Evolutionary conservation across 805 yeast species (phyloP).

Genomic region (Kuraishia floccosa): DNA sequence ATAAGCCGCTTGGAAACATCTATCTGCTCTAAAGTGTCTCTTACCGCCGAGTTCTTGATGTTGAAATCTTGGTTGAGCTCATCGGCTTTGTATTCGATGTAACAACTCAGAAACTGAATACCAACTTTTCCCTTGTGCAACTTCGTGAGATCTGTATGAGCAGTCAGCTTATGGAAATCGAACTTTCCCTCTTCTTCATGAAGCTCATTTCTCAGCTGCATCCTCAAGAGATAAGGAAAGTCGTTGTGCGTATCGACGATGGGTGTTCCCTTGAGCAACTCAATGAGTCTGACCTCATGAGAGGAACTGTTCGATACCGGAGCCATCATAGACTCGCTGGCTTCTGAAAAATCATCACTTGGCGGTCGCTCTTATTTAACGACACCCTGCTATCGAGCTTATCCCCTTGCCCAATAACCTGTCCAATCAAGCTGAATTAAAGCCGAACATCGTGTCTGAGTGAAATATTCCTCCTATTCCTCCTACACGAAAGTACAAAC

Average conservation of each 20-base stretch:
- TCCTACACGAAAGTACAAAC: too few relatives aligned
- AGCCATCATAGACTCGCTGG: too few relatives aligned
- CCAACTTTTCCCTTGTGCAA: constrained; percentile 34
- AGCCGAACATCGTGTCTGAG: too few relatives aligned
- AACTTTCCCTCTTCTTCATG: constrained; percentile 19
- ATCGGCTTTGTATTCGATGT: constrained; percentile 29
- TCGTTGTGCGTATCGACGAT: constrained; percentile 39
- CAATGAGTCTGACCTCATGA: constrained; percentile 2
- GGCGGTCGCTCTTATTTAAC: too few relatives aligned
- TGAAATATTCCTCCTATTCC: too few relatives aligned
- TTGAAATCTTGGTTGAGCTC: constrained; percentile 31
- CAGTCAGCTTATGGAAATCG: constrained; percentile 25
- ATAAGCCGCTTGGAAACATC: constrained; percentile 36
- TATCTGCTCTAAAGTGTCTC: constrained; percentile 44
- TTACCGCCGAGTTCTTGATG: constrained; percentile 27
- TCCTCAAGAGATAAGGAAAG: constrained; percentile 35
- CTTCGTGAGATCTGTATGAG: constrained; percentile 32
- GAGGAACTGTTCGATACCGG: too few relatives aligned
- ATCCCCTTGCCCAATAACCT: too few relatives aligned
- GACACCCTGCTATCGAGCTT: too few relatives aligned
- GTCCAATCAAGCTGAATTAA: too few relatives aligned
- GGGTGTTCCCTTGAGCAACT: constrained; percentile 16
- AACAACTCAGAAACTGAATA: constrained; percentile 38
- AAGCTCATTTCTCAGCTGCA: constrained; percentile 31
- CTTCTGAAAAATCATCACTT: too few relatives aligned